These are phyloP conservation scores for Hypoxylon fragiforme DNA, from an alignment of 495 filamentous ascomycete species.

Conservation along the genomic window DNA sequence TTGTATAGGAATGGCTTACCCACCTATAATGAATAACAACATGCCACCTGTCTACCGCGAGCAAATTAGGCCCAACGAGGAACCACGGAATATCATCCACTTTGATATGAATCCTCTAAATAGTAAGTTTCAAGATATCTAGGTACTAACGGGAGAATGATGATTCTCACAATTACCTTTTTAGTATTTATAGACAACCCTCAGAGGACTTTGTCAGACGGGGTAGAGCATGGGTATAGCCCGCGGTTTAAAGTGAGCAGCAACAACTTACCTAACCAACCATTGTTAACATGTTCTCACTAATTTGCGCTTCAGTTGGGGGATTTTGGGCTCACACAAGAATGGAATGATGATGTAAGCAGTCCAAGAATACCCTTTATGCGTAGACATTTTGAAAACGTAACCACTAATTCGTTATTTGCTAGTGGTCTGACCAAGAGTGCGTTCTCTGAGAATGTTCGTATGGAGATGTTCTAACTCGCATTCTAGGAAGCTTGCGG, in stretches of 20 bases:
- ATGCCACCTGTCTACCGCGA: slow-evolving; percentile 4
- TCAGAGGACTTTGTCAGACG: background rate
- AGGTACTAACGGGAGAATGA: background rate
- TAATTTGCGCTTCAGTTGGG: slow-evolving; percentile 11
- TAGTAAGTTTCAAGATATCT: slow-evolving; percentile 9
- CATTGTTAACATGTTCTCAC: background rate
- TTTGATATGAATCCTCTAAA: slow-evolving; percentile 25
- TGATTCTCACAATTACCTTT: slow-evolving; percentile 2
- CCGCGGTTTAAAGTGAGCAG: slow-evolving; percentile 14
- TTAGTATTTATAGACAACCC: slow-evolving; percentile 16
- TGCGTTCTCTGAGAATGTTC: background rate
- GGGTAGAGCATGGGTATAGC: slow-evolving; percentile 3
- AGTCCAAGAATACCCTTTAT: no score
- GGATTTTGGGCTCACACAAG: slow-evolving; percentile 16
- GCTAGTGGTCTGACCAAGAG: slow-evolving; percentile 11
- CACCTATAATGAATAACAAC: background rate
- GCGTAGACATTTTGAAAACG: background rate
- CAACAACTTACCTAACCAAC: no score
- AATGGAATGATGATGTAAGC: slow-evolving; percentile 20
- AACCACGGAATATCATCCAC: slow-evolving; percentile 5
- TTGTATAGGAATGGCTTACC: slow-evolving; percentile 29
- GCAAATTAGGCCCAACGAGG: background rate
- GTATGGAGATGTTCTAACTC: background rate
- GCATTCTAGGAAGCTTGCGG: slow-evolving; percentile 8
- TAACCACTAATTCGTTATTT: background rate